These are phyloP conservation scores for Gracilaria gracilis DNA, from an alignment of 23 red algal species.

Conservation along the genomic window DNA sequence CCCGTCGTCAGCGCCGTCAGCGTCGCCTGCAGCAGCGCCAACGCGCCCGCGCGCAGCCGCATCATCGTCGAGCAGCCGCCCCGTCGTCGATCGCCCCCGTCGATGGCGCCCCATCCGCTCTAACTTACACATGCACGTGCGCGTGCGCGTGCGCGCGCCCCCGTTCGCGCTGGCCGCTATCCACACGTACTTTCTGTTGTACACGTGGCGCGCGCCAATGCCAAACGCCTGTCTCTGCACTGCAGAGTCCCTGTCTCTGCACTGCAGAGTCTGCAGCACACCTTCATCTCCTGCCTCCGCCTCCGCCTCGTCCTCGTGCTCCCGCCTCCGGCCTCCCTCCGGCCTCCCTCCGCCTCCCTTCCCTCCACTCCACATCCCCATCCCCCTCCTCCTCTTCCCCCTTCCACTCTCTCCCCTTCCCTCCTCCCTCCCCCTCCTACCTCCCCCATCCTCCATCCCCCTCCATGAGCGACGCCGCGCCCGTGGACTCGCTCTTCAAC, in stretches of 20 bases:
- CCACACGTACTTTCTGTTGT: too few relatives aligned
- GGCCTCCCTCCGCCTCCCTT: neutral
- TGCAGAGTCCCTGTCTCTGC: too few relatives aligned
- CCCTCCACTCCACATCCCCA: neutral
- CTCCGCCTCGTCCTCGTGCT: too few relatives aligned
- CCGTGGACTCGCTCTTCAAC: constrained; percentile 22
- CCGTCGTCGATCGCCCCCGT: too few relatives aligned
- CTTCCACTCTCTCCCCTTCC: neutral
- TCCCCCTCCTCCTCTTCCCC: neutral
- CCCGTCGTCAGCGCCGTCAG: neutral
- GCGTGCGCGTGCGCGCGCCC: neutral
- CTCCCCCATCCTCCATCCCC: neutral
- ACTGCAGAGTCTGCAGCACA: too few relatives aligned
- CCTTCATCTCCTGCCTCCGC: too few relatives aligned
- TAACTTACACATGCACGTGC: too few relatives aligned
- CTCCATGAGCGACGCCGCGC: neutral
- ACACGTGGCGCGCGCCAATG: neutral
- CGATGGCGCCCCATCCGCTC: neutral
- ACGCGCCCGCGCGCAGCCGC: neutral
- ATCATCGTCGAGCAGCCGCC: neutral
- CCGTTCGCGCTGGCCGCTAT: neutral
- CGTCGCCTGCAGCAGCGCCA: neutral
- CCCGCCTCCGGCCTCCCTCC: too few relatives aligned
- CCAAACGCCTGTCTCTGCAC: neutral
- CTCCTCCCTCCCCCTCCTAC: neutral